Evolutionary conservation across 208 protist genomes (phyloP).

Genomic region (Leishmania aethiopica): DNA sequence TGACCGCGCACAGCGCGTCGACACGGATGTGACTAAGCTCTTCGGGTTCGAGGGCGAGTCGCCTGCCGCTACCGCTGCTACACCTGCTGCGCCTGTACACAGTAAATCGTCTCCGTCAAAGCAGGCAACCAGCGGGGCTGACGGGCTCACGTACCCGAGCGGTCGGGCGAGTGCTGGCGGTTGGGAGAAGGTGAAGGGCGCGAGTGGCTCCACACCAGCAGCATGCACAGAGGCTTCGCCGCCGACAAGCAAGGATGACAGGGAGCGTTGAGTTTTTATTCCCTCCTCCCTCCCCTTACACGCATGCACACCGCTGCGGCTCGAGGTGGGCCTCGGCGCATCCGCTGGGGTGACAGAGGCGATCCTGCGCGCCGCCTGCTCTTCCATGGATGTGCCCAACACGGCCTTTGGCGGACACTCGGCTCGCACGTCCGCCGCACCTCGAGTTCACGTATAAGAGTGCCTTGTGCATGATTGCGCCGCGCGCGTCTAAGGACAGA

Average conservation of each 20-base stretch:
- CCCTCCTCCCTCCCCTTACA: neutral
- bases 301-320: neutral
- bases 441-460: neutral
- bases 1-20: slow-evolving; percentile 38
- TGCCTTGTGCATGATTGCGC: neutral
- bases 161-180: slow-evolving; percentile 7
- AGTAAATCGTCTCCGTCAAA: slow-evolving; percentile 12
- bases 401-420: neutral
- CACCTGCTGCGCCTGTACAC: neutral
- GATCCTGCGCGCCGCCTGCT: neutral
- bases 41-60: slow-evolving; percentile 19
- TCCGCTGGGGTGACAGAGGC: neutral
- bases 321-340: neutral
- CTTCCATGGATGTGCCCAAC: neutral
- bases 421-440: neutral
- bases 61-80: neutral
- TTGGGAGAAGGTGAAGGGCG: slow-evolving; percentile 11
- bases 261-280: neutral
- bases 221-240: neutral
- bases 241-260: neutral
- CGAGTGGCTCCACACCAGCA: neutral
- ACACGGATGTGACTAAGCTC: slow-evolving; percentile 43
- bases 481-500: neutral
- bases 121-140: neutral
- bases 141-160: slow-evolving; percentile 9